Evolutionary conservation across 257 asterid genomes (phyloP), one percentile per base, ranked within the genome.

Genomic region (Fraxinus anomala): DNA sequence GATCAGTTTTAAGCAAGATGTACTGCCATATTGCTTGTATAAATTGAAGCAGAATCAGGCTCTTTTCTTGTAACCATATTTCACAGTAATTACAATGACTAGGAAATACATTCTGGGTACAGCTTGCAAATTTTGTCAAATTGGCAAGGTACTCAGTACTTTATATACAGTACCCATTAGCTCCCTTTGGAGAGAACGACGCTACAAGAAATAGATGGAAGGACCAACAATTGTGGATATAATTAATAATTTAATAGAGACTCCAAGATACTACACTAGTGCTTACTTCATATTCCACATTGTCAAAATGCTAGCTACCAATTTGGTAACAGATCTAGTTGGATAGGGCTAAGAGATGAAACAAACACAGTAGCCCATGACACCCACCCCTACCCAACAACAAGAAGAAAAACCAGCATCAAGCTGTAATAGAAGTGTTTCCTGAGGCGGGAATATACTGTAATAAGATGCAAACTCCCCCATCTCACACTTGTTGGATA

Each of bases 1-100:
- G 44, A 76, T 51, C 44, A 77, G 70, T 83, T 30, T 70, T 31
- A 39, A 76, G 71, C 77, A 79, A 73, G 79, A 56, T 54, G 79
- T 19, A 67, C 5, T 23, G 74, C 66, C 56, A 7, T 59, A 36
- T 37, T 68, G 26, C 56, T 40, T 30, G 26, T 39, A 76, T 10
- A 74, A 21, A 36, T 82, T 56, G 75, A 21, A 34, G 56, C 76
- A 75, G 72, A 76, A 70, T 28, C 44, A 44, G 73, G 21, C 40
- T 61, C 70, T 30, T 68, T 28, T 49, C 72, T 73, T n/a, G 78
- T 72, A 73, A 37, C 39, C 28, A 72, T 47, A 69, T 30, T 12
- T 67, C 56, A 28, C 47, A 47, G 54, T 70, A 73, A 77, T 61
- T 54, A 74, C 75, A 71, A 34, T 12, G 33, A 72, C 65, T 51